Conservation (phyloP, 495 filamentous ascomycete genomes). For the Talaromyces thailandensis region DNA sequence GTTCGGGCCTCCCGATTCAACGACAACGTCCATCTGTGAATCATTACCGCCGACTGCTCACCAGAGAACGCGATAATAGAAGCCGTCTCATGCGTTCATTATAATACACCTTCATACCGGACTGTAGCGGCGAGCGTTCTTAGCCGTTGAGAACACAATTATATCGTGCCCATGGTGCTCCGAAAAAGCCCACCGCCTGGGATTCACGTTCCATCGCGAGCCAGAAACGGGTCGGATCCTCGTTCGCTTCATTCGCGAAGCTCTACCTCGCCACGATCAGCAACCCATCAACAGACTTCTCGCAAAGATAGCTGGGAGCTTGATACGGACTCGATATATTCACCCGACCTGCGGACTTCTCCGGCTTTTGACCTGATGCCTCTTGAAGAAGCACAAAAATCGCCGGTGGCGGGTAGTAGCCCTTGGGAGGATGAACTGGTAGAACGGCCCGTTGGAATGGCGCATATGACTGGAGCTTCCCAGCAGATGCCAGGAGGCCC, state of each 20-base stretch:
- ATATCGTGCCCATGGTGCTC: constrained; percentile 30
- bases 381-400: constrained; percentile 33
- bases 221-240: constrained; percentile 20
- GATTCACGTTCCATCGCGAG: constrained; percentile 28
- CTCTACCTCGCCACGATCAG: constrained; percentile 22
- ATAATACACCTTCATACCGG: neutral
- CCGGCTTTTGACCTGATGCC: constrained; percentile 37
- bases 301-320: constrained; percentile 8
- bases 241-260: constrained; percentile 16
- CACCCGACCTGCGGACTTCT: constrained; percentile 34
- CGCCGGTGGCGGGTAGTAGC: constrained; percentile 20
- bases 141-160: neutral
- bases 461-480: neutral
- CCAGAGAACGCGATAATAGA: neutral
- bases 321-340: constrained; percentile 23
- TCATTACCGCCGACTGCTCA: neutral
- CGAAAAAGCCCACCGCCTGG: constrained; percentile 37
- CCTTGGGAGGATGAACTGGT: constrained; percentile 26
- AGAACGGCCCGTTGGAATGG: constrained; percentile 13
- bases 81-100: neutral
- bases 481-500: neutral
- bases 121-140: neutral
- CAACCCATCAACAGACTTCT: neutral
- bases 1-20: neutral
- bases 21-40: neutral